Evolutionary conservation across 441 rosid genomes (phyloP).

Genomic region (Gossypium gossypioides): DNA sequence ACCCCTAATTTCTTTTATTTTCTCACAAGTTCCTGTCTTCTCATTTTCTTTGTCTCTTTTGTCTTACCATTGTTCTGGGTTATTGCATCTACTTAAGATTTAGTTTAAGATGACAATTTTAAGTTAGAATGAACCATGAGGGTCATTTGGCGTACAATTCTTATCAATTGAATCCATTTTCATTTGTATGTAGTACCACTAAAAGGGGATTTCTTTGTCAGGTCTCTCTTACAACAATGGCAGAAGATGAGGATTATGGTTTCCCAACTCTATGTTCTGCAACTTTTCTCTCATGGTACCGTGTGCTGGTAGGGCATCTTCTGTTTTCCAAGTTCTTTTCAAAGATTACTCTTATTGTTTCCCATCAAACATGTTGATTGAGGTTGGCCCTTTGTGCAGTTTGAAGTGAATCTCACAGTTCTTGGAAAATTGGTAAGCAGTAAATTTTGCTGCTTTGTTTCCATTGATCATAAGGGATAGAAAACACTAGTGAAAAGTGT

Average conservation of each 20-base stretch:
- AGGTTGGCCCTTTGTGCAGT: slow-evolving; percentile 38
- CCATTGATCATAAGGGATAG: slow-evolving; percentile 8
- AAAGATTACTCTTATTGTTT: not conserved
- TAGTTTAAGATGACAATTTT: not conserved
- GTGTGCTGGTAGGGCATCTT: slow-evolving; percentile 46
- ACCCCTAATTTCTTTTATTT: not conserved
- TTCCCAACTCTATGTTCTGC: slow-evolving; percentile 51
- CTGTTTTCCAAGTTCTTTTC: not conserved
- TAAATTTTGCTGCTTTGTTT: slow-evolving; percentile 11
- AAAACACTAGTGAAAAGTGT: not conserved
- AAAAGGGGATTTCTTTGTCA: slow-evolving; percentile 18
- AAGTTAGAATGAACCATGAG: not conserved
- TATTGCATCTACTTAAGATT: not conserved
- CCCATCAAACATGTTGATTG: slow-evolving; percentile 11
- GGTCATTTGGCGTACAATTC: not conserved
- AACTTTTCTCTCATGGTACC: slow-evolving; percentile 67
- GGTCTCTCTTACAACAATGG: slow-evolving; percentile 33
- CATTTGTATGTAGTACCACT: not conserved
- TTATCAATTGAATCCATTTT: slow-evolving; percentile 1
- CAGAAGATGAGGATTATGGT: slow-evolving; percentile 39
- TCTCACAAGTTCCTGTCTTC: not conserved
- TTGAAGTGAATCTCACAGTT: slow-evolving; percentile 60
- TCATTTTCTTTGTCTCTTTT: not conserved
- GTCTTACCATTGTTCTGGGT: not conserved
- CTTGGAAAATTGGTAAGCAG: slow-evolving; percentile 51